Conservation (phyloP, 208 protist genomes). For the Trypanosoma cruzi region DNA sequence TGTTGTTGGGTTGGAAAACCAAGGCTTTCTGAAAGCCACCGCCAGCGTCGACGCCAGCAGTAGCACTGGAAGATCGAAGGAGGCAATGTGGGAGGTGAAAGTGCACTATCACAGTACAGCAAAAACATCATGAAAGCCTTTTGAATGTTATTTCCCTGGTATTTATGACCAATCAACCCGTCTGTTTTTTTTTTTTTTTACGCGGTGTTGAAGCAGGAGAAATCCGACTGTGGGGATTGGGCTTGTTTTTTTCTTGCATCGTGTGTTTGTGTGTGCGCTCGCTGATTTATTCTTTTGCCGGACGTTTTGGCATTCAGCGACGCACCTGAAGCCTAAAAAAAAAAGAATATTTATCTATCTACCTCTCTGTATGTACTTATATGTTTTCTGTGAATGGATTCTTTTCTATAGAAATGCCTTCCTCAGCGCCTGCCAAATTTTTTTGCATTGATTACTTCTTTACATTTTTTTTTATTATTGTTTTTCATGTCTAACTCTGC, state of each 20-base stretch:
- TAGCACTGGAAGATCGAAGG: constrained; percentile 15
- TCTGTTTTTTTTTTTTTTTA: background rate
- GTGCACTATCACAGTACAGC: constrained; percentile 73
- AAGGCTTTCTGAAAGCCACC: constrained; percentile 76
- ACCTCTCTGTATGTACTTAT: too few species aligned
- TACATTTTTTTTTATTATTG: too few species aligned
- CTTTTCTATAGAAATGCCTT: too few species aligned
- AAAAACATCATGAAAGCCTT: background rate
- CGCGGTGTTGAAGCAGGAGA: background rate
- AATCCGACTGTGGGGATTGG: background rate
- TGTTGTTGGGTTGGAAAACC: constrained; percentile 65
- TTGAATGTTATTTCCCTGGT: too few species aligned
- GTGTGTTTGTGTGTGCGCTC: too few species aligned
- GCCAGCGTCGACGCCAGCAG: constrained; percentile 52
- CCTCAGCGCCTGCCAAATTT: too few species aligned
- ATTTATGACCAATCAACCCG: background rate
- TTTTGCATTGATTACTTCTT: too few species aligned
- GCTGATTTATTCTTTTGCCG: background rate
- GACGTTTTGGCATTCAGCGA: background rate
- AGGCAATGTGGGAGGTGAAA: constrained; percentile 69
- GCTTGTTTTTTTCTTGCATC: constrained; percentile 1
- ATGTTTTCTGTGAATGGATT: too few species aligned
- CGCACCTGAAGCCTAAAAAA: too few species aligned
- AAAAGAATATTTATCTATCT: too few species aligned
- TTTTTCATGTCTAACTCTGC: too few species aligned